Evolutionary conservation across 2,329 filamentous ascomycete species (phyloP).

Genomic region (Ophiostoma triangulosporum): DNA sequence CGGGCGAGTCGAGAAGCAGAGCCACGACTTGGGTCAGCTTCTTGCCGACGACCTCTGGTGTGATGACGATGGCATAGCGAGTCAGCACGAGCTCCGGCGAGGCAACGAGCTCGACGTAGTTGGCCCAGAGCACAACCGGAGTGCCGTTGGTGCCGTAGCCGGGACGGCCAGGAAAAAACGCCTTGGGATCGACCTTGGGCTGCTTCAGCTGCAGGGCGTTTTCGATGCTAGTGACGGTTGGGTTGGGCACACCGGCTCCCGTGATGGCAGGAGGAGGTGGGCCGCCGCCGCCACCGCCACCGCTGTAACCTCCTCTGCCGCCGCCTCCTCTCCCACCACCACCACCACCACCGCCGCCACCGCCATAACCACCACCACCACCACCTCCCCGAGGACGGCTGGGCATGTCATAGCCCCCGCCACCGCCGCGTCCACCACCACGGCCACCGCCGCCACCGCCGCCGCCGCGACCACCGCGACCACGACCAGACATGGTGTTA

Average conservation of each 20-base stretch:
- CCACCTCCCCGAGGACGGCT: neutral
- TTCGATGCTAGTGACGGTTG: constrained; percentile 5
- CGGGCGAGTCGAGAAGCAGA: constrained; percentile 16
- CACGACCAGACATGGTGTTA: neutral
- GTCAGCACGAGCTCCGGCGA: constrained; percentile 12
- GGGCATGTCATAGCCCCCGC: neutral
- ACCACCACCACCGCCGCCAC: neutral
- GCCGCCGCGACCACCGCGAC: neutral
- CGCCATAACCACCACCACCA: neutral
- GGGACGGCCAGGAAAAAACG: constrained; percentile 11
- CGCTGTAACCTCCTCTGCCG: neutral
- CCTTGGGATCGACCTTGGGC: neutral
- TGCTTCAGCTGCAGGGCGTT: constrained; percentile 3
- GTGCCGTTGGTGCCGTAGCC: constrained; percentile 15
- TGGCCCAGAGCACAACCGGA: constrained; percentile 15
- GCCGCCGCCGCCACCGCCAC: neutral
- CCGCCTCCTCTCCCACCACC: neutral
- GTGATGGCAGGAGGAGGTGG: neutral
- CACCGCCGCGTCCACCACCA: neutral
- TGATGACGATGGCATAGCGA: constrained; percentile 14
- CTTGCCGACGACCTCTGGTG: constrained; percentile 10
- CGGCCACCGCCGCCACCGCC: neutral
- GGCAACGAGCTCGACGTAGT: constrained; percentile 16
- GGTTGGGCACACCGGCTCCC: constrained; percentile 3
- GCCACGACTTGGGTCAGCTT: constrained; percentile 14